Percentiles rank a stretch among this genome's conserved stretches.
phyloP scores from a whole-genome alignment of 257 asterid species.

The Plectranthus barbatus region DNA sequence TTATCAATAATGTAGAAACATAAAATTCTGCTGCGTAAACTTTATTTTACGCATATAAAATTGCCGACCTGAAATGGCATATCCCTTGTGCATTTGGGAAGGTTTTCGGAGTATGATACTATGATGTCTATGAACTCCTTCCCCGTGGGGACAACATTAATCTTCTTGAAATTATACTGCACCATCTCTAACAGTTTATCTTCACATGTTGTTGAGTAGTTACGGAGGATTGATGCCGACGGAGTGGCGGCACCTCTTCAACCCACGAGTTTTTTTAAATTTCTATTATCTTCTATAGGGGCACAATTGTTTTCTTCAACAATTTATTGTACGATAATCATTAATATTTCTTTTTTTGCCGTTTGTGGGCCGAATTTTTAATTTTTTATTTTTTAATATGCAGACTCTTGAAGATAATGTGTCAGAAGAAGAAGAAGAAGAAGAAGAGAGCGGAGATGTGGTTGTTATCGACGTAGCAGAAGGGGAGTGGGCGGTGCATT shows the following conservation, averaged over 20 bases:
- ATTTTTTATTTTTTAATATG: too few relatives aligned
- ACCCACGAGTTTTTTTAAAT: too few relatives aligned
- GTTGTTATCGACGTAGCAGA: too few relatives aligned
- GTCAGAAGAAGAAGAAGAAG: too few relatives aligned
- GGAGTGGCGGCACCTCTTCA: not conserved
- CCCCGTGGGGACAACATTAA: slow-evolving; percentile 90
- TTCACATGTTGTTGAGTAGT: not conserved
- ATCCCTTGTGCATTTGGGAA: slow-evolving; percentile 94
- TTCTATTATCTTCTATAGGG: too few relatives aligned
- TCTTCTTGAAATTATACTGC: slow-evolving; percentile 92
- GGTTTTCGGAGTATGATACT: slow-evolving; percentile 90
- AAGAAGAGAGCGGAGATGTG: too few relatives aligned
- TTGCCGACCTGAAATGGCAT: slow-evolving; percentile 82
- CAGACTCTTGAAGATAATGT: too few relatives aligned
- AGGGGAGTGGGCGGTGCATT: too few relatives aligned
- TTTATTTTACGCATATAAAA: slow-evolving; percentile 96
- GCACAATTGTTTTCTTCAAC: too few relatives aligned
- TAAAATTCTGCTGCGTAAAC: slow-evolving; percentile 74
- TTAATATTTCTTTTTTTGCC: too few relatives aligned
- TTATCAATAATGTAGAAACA: slow-evolving; percentile 79
- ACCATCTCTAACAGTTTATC: slow-evolving; percentile 46
- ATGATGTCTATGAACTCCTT: slow-evolving; percentile 85
- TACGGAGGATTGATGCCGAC: not conserved
- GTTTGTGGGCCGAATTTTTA: too few relatives aligned
- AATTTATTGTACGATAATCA: too few relatives aligned